phyloP scores from a whole-genome alignment of 345 rosid genomes.

The Salix brachista region DNA sequence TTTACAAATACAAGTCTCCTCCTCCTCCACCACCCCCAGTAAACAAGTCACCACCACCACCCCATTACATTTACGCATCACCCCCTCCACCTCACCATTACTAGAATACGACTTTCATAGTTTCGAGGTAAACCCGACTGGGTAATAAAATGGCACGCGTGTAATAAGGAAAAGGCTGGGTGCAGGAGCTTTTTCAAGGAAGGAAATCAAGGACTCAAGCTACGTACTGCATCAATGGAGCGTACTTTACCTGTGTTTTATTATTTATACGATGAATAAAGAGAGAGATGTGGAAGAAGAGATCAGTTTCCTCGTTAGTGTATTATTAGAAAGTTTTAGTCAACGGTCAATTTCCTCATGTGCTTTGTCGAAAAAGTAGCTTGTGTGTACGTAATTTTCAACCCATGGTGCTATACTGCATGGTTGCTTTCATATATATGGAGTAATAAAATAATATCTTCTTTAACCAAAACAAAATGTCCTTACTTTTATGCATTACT shows the following conservation, averaged over 20 bases:
- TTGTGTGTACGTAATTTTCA: not conserved
- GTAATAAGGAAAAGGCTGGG: not conserved
- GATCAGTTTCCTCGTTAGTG: not conserved
- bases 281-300: not conserved
- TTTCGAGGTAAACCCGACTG: slow-evolving; percentile 23
- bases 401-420: not conserved
- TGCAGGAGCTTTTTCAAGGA: not conserved
- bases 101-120: slow-evolving; percentile 16
- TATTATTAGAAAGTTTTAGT: not conserved
- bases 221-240: not conserved
- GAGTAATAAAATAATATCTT: not conserved
- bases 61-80: slow-evolving; percentile 1
- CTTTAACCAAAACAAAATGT: not conserved
- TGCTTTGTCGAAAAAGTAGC: not conserved
- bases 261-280: not conserved
- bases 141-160: not conserved
- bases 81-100: slow-evolving; percentile 16
- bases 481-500: not conserved
- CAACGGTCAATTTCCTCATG: not conserved
- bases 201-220: not conserved
- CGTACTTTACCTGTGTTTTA: not conserved
- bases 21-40: not conserved
- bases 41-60: not conserved
- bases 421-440: not conserved
- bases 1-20: not conserved